phyloP scores from a whole-genome alignment of 176 grass and related monocot genomes.

The Neostapfia colusana region DNA sequence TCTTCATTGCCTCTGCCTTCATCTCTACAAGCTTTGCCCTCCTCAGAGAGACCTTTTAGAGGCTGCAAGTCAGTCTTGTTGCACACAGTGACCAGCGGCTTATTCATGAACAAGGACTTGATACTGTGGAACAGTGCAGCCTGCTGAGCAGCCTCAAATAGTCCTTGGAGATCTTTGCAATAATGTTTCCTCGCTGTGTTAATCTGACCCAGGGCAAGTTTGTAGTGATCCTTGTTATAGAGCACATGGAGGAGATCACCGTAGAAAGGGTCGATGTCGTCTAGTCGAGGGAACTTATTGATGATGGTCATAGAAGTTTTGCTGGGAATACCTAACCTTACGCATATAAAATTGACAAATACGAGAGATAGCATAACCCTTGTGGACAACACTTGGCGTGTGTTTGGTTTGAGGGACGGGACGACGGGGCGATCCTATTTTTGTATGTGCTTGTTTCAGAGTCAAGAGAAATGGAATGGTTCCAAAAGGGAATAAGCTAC shows the following conservation, averaged over 20 bases:
- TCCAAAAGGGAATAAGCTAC: no score
- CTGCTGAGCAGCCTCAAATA: slow-evolving; percentile 62
- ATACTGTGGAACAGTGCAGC: slow-evolving; percentile 70
- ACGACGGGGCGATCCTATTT: no score
- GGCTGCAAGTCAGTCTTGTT: slow-evolving; percentile 74
- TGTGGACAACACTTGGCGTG: no score
- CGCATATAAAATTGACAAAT: slow-evolving; percentile 70
- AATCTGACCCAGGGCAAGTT: slow-evolving; percentile 67
- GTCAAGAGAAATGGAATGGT: no score
- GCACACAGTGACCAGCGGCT: slow-evolving; percentile 64
- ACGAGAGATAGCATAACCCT: no score
- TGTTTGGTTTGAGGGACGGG: no score
- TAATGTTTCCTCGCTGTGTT: slow-evolving; percentile 59
- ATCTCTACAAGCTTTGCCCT: slow-evolving; percentile 62
- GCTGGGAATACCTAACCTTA: slow-evolving; percentile 58
- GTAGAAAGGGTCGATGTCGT: slow-evolving; percentile 62
- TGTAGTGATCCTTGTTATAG: slow-evolving; percentile 82
- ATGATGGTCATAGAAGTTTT: slow-evolving; percentile 71
- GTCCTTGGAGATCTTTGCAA: slow-evolving; percentile 65
- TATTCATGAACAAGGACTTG: slow-evolving; percentile 74
- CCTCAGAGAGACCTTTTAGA: slow-evolving; percentile 54
- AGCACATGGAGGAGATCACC: slow-evolving; percentile 64
- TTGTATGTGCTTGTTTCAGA: no score
- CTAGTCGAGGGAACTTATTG: slow-evolving; percentile 53
- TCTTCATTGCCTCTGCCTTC: slow-evolving; percentile 54